phyloP scores from a whole-genome alignment of 2,329 filamentous ascomycete genomes.

The Epichloe brachyelytri region DNA sequence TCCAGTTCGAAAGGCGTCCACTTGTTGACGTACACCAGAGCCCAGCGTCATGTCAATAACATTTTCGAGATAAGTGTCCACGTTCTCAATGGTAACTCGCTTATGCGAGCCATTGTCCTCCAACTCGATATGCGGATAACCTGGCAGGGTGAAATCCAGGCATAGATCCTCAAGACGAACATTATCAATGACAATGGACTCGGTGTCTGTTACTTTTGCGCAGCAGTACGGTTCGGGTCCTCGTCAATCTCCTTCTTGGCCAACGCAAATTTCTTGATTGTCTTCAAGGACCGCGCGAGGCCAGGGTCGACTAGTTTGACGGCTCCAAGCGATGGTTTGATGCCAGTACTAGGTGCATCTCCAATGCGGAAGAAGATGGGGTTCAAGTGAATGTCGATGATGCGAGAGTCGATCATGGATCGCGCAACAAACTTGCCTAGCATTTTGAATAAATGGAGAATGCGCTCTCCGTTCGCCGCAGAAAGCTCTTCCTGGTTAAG shows the following conservation, averaged over 20 bases:
- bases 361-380: slow-evolving; percentile 95
- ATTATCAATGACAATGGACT: slow-evolving; percentile 60
- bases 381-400: slow-evolving; percentile 96
- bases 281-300: slow-evolving; percentile 70
- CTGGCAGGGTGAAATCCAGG: slow-evolving; percentile 89
- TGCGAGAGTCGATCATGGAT: slow-evolving; percentile 95
- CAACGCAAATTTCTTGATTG: slow-evolving; percentile 74
- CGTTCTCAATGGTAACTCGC: slow-evolving; percentile 76
- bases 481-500: slow-evolving; percentile 66
- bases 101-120: slow-evolving; percentile 60
- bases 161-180: slow-evolving; percentile 75
- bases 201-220: slow-evolving; percentile 55
- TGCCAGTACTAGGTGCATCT: slow-evolving; percentile 45
- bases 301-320: slow-evolving; percentile 81
- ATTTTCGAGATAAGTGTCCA: slow-evolving; percentile 75
- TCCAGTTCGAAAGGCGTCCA: slow-evolving; percentile 79
- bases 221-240: slow-evolving; percentile 48
- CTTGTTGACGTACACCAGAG: slow-evolving; percentile 74
- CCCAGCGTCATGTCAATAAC: slow-evolving; percentile 88
- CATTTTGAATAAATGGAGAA: slow-evolving; percentile 79
- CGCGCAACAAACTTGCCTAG: slow-evolving; percentile 95
- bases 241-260: slow-evolving; percentile 75
- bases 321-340: slow-evolving; percentile 75
- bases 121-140: slow-evolving; percentile 78
- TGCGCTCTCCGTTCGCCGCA: slow-evolving; percentile 71